Percentiles rank a stretch among this genome's conserved stretches.
Evolutionary conservation across 148 eudicot species (phyloP).

Genomic region (Polygonum aviculare): DNA sequence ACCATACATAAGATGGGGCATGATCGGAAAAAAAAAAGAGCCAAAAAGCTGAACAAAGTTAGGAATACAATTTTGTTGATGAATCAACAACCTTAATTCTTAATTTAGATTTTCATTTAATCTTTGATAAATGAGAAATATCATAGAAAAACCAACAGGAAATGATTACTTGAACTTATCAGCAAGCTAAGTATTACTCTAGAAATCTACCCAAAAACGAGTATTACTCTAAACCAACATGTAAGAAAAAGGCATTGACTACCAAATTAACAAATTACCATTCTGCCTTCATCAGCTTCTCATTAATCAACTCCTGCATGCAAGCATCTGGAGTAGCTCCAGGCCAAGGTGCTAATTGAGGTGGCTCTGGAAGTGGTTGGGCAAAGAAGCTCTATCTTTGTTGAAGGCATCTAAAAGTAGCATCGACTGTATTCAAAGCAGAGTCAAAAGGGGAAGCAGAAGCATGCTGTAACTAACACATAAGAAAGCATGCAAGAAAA

Average conservation of each 20-base stretch:
- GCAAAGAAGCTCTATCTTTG: no score
- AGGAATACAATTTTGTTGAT: neutral
- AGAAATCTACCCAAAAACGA: neutral
- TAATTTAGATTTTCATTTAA: neutral
- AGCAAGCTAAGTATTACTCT: neutral
- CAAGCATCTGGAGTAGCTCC: no score
- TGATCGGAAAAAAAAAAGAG: neutral
- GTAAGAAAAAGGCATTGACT: no score
- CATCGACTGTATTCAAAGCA: no score
- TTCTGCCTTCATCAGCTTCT: no score
- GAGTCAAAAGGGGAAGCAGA: neutral
- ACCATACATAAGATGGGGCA: neutral
- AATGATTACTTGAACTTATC: neutral
- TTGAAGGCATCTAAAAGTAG: no score
- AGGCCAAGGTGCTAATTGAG: no score
- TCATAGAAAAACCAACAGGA: neutral
- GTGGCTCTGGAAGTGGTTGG: no score
- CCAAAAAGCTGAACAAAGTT: neutral
- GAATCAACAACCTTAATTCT: neutral
- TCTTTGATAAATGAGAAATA: neutral
- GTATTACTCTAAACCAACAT: no score
- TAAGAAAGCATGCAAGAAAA: neutral
- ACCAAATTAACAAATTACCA: no score
- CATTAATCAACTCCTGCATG: no score
- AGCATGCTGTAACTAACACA: neutral